Conservation (phyloP, 2,329 filamentous ascomycete species). For the Aureobasidium sp. region DNA sequence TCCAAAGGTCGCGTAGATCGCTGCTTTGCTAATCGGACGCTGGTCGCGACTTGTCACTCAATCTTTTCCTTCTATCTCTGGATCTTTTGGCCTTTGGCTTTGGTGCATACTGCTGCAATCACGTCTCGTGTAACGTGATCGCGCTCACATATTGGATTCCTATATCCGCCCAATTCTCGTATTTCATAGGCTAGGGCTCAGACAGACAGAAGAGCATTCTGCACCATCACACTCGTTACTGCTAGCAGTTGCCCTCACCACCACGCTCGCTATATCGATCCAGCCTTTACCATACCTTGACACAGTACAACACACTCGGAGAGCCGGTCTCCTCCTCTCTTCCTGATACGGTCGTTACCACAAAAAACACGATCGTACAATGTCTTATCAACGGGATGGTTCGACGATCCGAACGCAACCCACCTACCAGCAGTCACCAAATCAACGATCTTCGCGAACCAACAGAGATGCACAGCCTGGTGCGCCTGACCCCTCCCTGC, state of each 20-base stretch:
- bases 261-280: neutral
- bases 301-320: neutral
- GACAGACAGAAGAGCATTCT: neutral
- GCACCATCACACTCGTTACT: neutral
- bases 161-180: too few relatives aligned
- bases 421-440: neutral
- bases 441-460: neutral
- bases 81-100: neutral
- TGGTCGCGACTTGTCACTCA: constrained; percentile 4
- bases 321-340: constrained; percentile 5
- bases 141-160: too few relatives aligned
- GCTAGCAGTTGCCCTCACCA: neutral
- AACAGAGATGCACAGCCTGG: neutral
- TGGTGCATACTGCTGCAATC: too few relatives aligned
- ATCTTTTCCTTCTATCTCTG: neutral
- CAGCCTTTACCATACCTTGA: neutral
- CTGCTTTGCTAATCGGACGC: constrained; percentile 8
- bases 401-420: too few relatives aligned
- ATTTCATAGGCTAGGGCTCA: neutral
- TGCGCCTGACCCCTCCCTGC: neutral
- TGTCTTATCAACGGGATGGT: neutral
- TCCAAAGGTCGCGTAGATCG: constrained; percentile 12
- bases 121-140: too few relatives aligned
- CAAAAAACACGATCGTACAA: too few relatives aligned
- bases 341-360: neutral